phyloP scores from a whole-genome alignment of 1,284 basidiomycete species.

The Tilletiaria anomala region DNA sequence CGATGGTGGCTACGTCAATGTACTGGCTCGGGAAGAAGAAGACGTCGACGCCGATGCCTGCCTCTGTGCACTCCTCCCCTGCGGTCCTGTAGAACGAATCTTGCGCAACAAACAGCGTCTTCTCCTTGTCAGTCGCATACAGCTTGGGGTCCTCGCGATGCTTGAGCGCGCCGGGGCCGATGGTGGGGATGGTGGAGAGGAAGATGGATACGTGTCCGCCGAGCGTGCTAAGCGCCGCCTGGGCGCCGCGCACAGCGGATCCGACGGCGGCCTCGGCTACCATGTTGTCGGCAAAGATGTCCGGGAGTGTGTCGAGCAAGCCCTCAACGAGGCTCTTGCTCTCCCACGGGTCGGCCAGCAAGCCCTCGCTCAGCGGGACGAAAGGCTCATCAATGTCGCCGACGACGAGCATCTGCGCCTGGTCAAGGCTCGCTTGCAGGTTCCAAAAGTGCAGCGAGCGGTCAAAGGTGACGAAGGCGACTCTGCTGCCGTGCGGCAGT shows the following conservation, averaged over 20 bases:
- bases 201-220: conserved; percentile 81
- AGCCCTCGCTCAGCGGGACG: conserved; percentile 58
- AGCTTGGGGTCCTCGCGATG: conserved; percentile 54
- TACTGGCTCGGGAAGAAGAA: conserved; percentile 72
- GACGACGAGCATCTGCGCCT: conserved; percentile 64
- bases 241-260: conserved; percentile 50
- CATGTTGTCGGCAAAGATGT: conserved; percentile 50
- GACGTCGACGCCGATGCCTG: conserved; percentile 77
- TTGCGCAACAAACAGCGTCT: conserved; percentile 59
- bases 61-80: conserved; percentile 73
- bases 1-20: conserved; percentile 77
- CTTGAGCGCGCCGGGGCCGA: conserved; percentile 59
- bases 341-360: conserved; percentile 64
- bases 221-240: conserved; percentile 57
- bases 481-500: conserved; percentile 30
- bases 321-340: conserved; percentile 53
- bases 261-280: conserved; percentile 57
- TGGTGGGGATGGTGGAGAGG: conserved; percentile 59
- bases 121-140: conserved; percentile 83
- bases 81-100: conserved; percentile 64
- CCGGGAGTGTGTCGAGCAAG: conserved; percentile 55
- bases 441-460: conserved; percentile 75
- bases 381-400: conserved; percentile 83
- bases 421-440: conserved; percentile 54
- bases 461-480: conserved; percentile 72